Base-by-base conservation (phyloP, 192 early-diverging fungal species). In the Entomortierella chlamydospora region DNA sequence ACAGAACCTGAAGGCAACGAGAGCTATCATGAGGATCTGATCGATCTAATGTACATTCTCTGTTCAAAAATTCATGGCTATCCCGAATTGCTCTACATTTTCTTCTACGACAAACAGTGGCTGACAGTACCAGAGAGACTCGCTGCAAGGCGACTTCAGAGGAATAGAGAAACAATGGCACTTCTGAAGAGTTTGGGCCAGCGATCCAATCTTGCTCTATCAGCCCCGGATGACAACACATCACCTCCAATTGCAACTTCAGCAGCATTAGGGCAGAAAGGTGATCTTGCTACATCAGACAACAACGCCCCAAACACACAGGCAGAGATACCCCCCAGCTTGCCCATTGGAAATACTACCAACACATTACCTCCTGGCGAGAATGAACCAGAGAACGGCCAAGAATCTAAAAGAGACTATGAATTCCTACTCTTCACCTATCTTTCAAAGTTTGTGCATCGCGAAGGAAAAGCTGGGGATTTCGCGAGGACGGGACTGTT, bases 361-460 rank as follows among this genome's bases (percentile, higher is more conserved):
- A 6, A 54, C 52, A 23, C 26, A 28, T 30, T 30, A n/a, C 10
- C 55, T 34, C 6, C 12, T 34, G 18, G 6, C 17, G 18, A 29
- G 10, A 22, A 28, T 54, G 22, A 51, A 3, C 22, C 72, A 55
- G 77, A 67, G 61, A 63, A 76, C 11, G 68, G 84, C 43, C 78
- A 80, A 34, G 83, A 57, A 84, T 87, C 51, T 25, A 79, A 81
- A 81, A 78, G 68, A 5, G 87, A 87, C 57, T 94, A 90, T 73
- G 92, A 96, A 55, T 98, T 96, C 65, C 79, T 95, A 25, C 77
- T 99, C 12, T 97, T 97, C 70, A 93, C 95, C 26, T 95, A 99
- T 55, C 85, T 99, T 31, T 79, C 96, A 51, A 91, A 88, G 63
- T 97, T 93, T 85, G 85, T 99, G 31, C 96, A 99, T 81, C 84